Evolutionary conservation across 352 stramenopile species (phyloP), one percentile per base, ranked within the genome.

Genomic region (Phytophthora tubulina): DNA sequence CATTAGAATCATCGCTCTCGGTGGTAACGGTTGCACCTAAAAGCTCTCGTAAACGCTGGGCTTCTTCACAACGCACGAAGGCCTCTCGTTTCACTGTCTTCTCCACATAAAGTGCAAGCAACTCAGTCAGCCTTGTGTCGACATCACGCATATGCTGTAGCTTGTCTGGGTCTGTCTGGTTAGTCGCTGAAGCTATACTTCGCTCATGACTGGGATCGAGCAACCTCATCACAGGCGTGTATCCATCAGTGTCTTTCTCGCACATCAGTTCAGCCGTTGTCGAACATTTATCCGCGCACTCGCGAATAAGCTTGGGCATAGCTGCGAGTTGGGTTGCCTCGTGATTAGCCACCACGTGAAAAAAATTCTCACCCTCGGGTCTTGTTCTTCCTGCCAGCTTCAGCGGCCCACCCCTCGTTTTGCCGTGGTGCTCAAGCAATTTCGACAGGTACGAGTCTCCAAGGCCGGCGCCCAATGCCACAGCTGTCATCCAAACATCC

Each of bases 401-500:
- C 17, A 92, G 41, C 15, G 70, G 69, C 17, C 77, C 79, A 38
- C 68, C 75, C 5, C 75, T 46, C 15, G 62, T 70, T 59, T 79
- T 82, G 2, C 35, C 13, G 41, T 90, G 79, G 38, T 85, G 62
- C 32, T 85, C 72, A 17, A 95, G 65, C 39, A 95, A 48, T 8
- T 75, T 74, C 10, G 83, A 63, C 8, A 95, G 51, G 53, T 82
- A 93, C 27, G 63, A 69, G 27, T 90, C 81, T 7, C 75, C 81
- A 13, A 68, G 17, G 21, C 52, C 45, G 7, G 57, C 32, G 1
- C 82, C 79, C 46, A 80, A 60, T 13, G 55, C 73, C 8, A 64
- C 74, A 13, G 85, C 88, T 9, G 69, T 73, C 63, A 91, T 91
- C 88, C 88, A 95, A 6, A 76, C 76, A 64, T 93, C 82, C 0